These are phyloP conservation scores for Aspergillus vadensis DNA, from an alignment of 2,329 filamentous ascomycete species.

Conservation along the genomic window DNA sequence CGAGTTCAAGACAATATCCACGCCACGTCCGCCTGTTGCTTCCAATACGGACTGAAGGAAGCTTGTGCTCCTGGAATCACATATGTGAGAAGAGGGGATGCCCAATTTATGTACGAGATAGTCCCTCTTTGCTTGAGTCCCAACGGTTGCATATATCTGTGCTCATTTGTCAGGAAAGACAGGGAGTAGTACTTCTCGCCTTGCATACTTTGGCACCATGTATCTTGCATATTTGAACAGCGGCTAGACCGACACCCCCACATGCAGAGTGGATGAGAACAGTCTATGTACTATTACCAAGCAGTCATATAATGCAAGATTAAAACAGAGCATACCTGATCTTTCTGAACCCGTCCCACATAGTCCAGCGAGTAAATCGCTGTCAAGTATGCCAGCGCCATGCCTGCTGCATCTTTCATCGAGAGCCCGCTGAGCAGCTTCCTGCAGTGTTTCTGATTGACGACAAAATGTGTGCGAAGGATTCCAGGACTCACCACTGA, in stretches of 20 bases:
- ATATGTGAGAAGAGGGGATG: constrained; percentile 25
- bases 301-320: not conserved
- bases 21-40: constrained; percentile 23
- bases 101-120: constrained; percentile 26
- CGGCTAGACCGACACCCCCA: constrained; percentile 30
- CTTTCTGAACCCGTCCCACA: constrained; percentile 23
- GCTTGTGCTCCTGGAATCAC: constrained; percentile 24
- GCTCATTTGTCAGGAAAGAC: not conserved
- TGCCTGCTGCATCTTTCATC: constrained; percentile 3
- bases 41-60: constrained; percentile 22
- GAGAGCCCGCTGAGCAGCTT: not conserved
- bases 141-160: constrained; percentile 28
- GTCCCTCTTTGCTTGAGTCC: constrained; percentile 24
- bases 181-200: not conserved
- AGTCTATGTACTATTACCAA: constrained; percentile 8
- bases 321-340: constrained; percentile 13
- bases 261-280: constrained; percentile 33
- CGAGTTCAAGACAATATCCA: constrained; percentile 33
- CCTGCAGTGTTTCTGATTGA: not conserved
- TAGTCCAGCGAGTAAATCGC: constrained; percentile 25
- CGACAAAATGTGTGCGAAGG: not conserved
- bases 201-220: constrained; percentile 22
- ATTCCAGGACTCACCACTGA: not conserved
- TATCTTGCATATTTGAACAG: constrained; percentile 28
- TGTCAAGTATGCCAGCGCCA: constrained; percentile 22